Percentiles rank a stretch among this genome's conserved stretches.
phyloP scores from a whole-genome alignment of 805 yeast species.

The Nakazawaea anatomiae region DNA sequence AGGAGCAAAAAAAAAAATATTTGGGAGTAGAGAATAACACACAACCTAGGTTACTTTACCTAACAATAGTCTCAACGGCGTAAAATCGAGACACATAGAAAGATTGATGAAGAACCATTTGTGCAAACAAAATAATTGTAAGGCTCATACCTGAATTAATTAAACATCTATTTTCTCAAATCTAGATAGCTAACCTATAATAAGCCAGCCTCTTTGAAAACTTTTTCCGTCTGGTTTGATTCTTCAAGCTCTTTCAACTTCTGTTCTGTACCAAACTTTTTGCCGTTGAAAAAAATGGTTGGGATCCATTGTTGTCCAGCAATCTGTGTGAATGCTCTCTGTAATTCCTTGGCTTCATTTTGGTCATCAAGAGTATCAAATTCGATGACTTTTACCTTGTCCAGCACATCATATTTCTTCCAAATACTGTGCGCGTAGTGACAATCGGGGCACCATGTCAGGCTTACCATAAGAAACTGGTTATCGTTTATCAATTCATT shows the following conservation, averaged over 20 bases:
- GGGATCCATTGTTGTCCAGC: constrained; percentile 68
- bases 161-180: too few species aligned
- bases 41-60: too few species aligned
- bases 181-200: constrained; percentile 7
- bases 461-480: constrained; percentile 53
- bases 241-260: constrained; percentile 35
- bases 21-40: background rate
- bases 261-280: constrained; percentile 52
- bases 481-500: constrained; percentile 37
- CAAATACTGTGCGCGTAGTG: constrained; percentile 54
- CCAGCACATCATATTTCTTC: constrained; percentile 43
- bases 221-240: constrained; percentile 25
- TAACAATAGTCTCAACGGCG: too few species aligned
- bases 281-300: constrained; percentile 54
- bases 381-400: constrained; percentile 52
- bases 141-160: too few species aligned
- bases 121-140: too few species aligned
- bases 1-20: background rate
- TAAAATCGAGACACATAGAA: too few species aligned
- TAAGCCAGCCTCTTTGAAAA: constrained; percentile 28
- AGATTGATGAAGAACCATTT: too few species aligned
- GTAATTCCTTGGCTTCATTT: constrained; percentile 45
- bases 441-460: constrained; percentile 79
- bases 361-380: constrained; percentile 45
- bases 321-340: constrained; percentile 48